Base-by-base conservation (phyloP, 139 green algal species). In the Chlamydomonas applanata region DNA sequence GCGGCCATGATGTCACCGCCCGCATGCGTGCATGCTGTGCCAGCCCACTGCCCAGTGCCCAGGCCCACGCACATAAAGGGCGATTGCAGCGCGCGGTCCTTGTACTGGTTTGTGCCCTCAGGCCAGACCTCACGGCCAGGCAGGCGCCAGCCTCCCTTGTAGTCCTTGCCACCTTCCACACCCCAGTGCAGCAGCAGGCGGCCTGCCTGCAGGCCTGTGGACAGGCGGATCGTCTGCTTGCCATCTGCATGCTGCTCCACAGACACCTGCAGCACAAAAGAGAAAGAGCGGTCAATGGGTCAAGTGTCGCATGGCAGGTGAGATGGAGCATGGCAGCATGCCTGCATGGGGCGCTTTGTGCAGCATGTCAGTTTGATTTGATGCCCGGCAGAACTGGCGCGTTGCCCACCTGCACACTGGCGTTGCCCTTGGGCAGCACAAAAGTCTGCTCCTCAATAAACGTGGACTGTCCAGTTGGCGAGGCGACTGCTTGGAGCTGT, bases 11-110 rank as follows among this genome's bases (percentile, higher is more conserved):
- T 60, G 53, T 72, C 22, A 61, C 4, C 66, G 35, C 7, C 19
- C 20, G n/a, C 24, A 40, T 62, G 19, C 22, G 4, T 44, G 27
- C 14, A 49, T 33, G 64, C 34, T n/a, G 33, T 25, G 19, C 19
- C 19, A 30, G 19, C 13, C 11, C 59, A 44, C 46, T 35, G 40
- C 27, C 14, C n/a, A 66, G 46, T 3, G n/a, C n/a, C 59, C 17
- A 63, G 22, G 36, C 46, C 4, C n/a, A 77, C 73, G 40, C 53
- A 89, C 87, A 76, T 86, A 69, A 89, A 98, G 1, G 91, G 92
- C 20, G 93, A 97, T 82, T 99, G 95, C 79, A 99, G 85, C 5
- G 95, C 95, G 22, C 95, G 83, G 19, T 97, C 85, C 75, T 99
- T 99, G 85, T 99, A 99, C 65, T 91, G 76, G 3, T 86, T 78